Base-by-base conservation (phyloP, 805 yeast species). In the Kodamaea lidongshanica region DNA sequence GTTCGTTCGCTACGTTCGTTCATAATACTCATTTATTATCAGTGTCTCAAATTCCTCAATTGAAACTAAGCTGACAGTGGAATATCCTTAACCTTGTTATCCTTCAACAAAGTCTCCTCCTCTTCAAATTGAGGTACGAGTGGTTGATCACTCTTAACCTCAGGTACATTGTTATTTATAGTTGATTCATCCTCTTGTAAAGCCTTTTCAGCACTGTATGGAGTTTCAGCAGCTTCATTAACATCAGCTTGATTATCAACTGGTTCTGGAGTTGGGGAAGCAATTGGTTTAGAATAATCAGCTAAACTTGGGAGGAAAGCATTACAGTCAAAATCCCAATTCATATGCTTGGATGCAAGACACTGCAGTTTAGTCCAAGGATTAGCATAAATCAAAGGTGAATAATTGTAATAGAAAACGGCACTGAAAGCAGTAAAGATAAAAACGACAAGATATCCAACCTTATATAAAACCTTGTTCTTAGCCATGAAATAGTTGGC, bases 291-390 rank as follows among this genome's bases (percentile, higher is more conserved):
- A 9, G 32, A 31, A 40, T 62, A 61, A 14, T 54, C 53, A 12
- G 41, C 42, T 11, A 45, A 32, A n/a, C 29, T 44, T 4, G 46
- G 54, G 23, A 63, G 64, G 54, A 72, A 86, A 9, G 65, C 44
- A 38, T 61, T 64, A 62, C 99, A 92, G 49, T 79, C 81, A 52
- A 77, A 92, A 67, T 92, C 98, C 98, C 97, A 92, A 22, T 73
- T 66, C 18, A 82, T 40, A 44, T 74, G 54, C 58, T 75, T 74
- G 25, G 88, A 64, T 25, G 67, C 60, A 35, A 65, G 59, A 60
- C 98, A 92, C 37, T 68, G 56, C 16, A 51, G 54, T 46, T 69
- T 69, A 27, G 94, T 81, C 96, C 97, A 89, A 32, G 74, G 72
- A 8, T 72, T 50, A 27, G 83, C 98, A 51, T 84, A 83, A 28